Evolutionary conservation across 768 basidiomycete genomes (phyloP).

Genomic region (Zangia roseola): DNA sequence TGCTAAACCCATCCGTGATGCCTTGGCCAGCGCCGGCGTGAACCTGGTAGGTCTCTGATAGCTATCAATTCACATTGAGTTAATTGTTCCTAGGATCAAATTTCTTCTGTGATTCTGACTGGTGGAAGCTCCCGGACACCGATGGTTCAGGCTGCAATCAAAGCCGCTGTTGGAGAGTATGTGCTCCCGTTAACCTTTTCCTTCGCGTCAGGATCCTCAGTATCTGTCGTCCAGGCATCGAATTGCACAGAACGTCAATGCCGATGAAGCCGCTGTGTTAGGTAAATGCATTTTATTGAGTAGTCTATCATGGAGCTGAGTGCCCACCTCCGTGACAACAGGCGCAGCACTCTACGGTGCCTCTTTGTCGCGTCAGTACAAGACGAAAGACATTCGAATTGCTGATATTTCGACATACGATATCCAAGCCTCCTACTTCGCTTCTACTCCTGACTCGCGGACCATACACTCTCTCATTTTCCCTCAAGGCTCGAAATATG

Average conservation of each 20-base stretch:
- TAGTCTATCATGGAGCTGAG: constrained; percentile 7
- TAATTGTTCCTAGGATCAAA: constrained; percentile 54
- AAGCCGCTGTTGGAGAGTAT: constrained; percentile 73
- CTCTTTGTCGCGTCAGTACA: constrained; percentile 83
- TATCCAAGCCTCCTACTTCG: constrained; percentile 75
- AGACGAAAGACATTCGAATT: constrained; percentile 91
- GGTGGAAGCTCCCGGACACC: constrained; percentile 90
- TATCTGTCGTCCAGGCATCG: constrained; percentile 50
- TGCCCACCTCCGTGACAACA: constrained; percentile 9
- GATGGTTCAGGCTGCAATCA: constrained; percentile 85
- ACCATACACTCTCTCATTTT: constrained; percentile 78
- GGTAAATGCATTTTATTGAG: constrained; percentile 38
- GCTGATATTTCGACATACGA: constrained; percentile 72
- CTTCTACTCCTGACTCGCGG: constrained; percentile 53
- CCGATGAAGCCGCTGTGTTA: constrained; percentile 94
- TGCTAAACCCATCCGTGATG: constrained; percentile 71
- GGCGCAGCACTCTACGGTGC: constrained; percentile 92
- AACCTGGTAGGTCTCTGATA: constrained; percentile 48
- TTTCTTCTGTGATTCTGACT: constrained; percentile 88
- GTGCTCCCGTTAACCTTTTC: constrained; percentile 27
- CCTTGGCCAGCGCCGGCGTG: constrained; percentile 63
- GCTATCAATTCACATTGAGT: neutral
- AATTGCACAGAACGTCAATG: constrained; percentile 93
- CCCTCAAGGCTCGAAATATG: constrained; percentile 71
- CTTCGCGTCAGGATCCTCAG: neutral